Percentiles rank a stretch among this genome's conserved stretches.
Conservation (phyloP, 768 basidiomycete genomes). For the Naganishia kalamii region DNA sequence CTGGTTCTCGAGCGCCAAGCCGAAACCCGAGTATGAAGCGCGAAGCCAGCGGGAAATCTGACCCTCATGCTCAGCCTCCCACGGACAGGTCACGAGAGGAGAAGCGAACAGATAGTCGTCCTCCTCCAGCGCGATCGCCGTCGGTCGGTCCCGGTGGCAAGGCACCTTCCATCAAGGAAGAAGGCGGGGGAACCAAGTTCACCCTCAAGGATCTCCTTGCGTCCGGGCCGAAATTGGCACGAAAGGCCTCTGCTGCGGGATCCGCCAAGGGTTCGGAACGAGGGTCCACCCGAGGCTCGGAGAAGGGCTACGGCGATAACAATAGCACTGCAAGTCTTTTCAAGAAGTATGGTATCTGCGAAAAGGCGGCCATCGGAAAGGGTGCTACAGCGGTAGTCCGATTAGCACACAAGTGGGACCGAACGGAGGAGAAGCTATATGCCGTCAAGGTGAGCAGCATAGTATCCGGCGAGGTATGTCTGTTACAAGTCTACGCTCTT, state of each 20-base stretch:
- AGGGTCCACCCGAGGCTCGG: constrained; percentile 53
- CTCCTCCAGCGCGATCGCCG: constrained; percentile 23
- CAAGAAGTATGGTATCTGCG: constrained; percentile 95
- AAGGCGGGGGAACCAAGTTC: constrained; percentile 61
- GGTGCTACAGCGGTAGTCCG: constrained; percentile 96
- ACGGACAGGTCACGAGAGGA: constrained; percentile 24
- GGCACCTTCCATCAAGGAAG: constrained; percentile 42
- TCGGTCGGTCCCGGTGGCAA: constrained; percentile 28
- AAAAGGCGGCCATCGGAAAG: constrained; percentile 93
- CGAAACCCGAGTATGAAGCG: constrained; percentile 26
- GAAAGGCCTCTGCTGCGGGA: constrained; percentile 60
- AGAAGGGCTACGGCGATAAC: constrained; percentile 52
- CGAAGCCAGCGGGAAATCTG: constrained; percentile 15
- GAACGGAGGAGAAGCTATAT: constrained; percentile 90
- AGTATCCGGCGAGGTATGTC: not conserved
- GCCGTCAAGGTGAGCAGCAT: constrained; percentile 75
- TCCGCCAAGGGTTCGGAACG: constrained; percentile 42
- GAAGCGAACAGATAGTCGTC: constrained; percentile 15
- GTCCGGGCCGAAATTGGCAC: constrained; percentile 64
- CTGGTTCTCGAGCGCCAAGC: constrained; percentile 32
- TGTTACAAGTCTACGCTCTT: constrained; percentile 19
- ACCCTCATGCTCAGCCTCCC: constrained; percentile 38
- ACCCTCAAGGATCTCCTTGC: constrained; percentile 75
- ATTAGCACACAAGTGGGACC: constrained; percentile 97
- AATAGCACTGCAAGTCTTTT: constrained; percentile 56